Base-by-base conservation (phyloP, 768 basidiomycete genomes). In the Artomyces pyxidatus region DNA sequence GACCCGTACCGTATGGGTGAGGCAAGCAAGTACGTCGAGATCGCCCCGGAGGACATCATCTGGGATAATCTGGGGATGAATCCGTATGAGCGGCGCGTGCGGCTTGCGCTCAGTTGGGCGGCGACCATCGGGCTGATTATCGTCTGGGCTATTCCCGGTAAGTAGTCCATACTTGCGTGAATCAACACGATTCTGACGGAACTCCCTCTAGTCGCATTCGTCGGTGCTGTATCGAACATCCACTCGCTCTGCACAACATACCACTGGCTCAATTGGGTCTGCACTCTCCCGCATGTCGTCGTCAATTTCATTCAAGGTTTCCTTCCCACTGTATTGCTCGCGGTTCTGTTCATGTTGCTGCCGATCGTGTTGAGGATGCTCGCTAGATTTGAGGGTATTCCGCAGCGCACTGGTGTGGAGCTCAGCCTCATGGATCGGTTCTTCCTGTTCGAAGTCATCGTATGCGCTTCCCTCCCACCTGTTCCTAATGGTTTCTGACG, bases 41-140 rank as follows among this genome's bases (percentile, higher is more conserved):
- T 95, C 45, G 76, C 85, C 0, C 93, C 94, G 0, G 73, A 76
- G 25, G 93, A 96, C 65, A 85, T 99, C 40, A 85, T 98, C 53
- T 98, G 95, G 94, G 67, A 75, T 3, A 97, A 96, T 63, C 72
- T 99, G 8, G 77, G 79, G 26, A 63, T 98, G 70, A 95, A 94
- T 61, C 86, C 91, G 1, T 97, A 96, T 58, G 90, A 94, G 50
- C 62, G 61, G 9, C 61, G 61, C 23, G 25, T 66, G 5, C 58
- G 66, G 14, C 53, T 30, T 14, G 58, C 61, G 11, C 68, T 88
- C 41, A 83, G 82, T 37, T 95, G 85, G 65, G 80, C 80, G 1
- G 69, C 75, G 2, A 96, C 94, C 0, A 76, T 80, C 10, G 93
- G 72, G 0, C 67, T 98, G 38, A 88, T 97, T 61, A 71, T 96